Evolutionary conservation across 1,284 basidiomycete genomes (phyloP), one percentile per base, ranked within the genome.

Genomic region (Coriolopsis trogii): DNA sequence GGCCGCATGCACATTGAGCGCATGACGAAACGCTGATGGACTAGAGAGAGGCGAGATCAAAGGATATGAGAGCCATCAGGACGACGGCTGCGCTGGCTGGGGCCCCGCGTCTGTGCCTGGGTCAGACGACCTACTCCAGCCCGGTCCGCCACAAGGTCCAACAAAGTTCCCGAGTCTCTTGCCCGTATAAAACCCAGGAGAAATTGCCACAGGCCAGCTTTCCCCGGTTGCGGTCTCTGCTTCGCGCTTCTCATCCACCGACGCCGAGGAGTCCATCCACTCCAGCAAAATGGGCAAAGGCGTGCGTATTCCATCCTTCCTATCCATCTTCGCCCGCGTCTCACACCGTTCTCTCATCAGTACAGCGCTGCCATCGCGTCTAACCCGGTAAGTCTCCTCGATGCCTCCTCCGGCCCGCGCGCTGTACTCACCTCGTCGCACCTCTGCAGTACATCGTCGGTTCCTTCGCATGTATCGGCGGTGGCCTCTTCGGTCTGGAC

Each of bases 401-500:
- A n/a, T n/a, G n/a, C n/a, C n/a, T n/a, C n/a, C n/a, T n/a, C n/a
- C n/a, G n/a, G n/a, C n/a, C n/a, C n/a, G n/a, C n/a, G n/a, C n/a
- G n/a, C 7, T 33, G 13, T 21, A n/a, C 26, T 51, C 16, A 43
- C 49, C 20, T 15, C 33, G 12, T 20, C 16, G 26, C 25, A 29
- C 15, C 36, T 26, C 25, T 29, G 9, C 46, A 69, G 66, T 88
- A 87, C 67, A 67, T 87, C 55, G 86, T 87, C 47, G 87, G 88
- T 25, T 82, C 85, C 15, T 90, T 91, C 70, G 87, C 88, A 69
- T 89, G 87, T 67, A 90, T 91, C 58, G 87, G 88, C 46, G 88
- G 88, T 59, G 84, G 85, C 46, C 78, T 90, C 38, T 89, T 89
- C 66, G 87, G 88, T 63, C 66, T 89, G 72, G 88, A 91, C 76